A percentile compares a stretch with the other conserved stretches of the same genome.
Conservation (phyloP, 108 stramenopile species). For the Asterionellopsis glacialis region DNA sequence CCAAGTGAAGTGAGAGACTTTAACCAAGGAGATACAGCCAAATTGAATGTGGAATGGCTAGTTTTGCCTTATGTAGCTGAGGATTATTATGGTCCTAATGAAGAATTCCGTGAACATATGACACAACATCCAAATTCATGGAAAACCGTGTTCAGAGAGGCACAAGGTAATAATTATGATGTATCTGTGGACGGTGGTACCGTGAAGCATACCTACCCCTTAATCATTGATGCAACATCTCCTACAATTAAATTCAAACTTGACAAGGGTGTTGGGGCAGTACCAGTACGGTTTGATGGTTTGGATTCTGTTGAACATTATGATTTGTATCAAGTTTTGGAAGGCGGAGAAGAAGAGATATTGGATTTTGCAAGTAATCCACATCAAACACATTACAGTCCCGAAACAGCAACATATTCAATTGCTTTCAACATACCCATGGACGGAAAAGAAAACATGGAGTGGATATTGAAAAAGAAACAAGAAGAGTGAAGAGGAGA, state of each 20-base stretch:
- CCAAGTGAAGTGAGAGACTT: background rate
- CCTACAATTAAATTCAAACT: background rate
- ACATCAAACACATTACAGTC: background rate
- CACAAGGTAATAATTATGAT: background rate
- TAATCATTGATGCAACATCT: background rate
- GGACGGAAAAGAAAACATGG: conserved; percentile 1
- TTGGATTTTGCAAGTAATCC: background rate
- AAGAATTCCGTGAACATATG: background rate
- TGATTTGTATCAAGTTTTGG: background rate
- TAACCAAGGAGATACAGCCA: background rate
- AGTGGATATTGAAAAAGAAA: background rate
- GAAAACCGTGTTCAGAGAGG: background rate
- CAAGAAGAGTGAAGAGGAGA: no score
- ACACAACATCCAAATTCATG: background rate
- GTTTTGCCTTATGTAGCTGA: background rate
- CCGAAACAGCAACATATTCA: background rate
- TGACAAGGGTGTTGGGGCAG: background rate
- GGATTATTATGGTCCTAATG: conserved; percentile 1
- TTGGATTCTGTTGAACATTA: background rate
- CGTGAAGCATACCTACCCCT: background rate
- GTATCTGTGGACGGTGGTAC: background rate
- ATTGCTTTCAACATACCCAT: conserved; percentile 1
- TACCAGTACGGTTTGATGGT: background rate
- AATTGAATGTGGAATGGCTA: background rate
- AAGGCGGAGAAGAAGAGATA: background rate